Percentiles rank a stretch among this genome's conserved stretches.
phyloP scores from a whole-genome alignment of 2,329 filamentous ascomycete genomes.

The Coleophoma cylindrospora region DNA sequence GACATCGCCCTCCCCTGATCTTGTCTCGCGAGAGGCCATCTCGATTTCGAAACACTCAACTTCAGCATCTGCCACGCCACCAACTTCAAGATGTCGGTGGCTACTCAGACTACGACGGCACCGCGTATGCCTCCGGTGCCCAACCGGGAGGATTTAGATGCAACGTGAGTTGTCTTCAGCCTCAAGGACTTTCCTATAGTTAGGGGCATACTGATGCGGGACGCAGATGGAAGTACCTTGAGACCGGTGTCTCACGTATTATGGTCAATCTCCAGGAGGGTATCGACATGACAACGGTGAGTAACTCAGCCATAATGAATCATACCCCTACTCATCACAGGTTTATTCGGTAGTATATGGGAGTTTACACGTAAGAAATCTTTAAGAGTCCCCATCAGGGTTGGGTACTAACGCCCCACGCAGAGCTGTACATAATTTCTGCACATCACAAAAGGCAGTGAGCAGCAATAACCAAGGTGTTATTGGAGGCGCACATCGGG shows the following conservation, averaged over 20 bases:
- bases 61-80: background rate
- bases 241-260: conserved; percentile 83
- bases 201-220: conserved; percentile 1
- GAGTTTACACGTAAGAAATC: conserved; percentile 73
- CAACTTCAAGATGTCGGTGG: conserved; percentile 5
- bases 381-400: conserved; percentile 3
- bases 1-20: background rate
- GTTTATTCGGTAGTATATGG: conserved; percentile 68
- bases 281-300: conserved; percentile 84
- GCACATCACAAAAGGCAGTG: conserved; percentile 92
- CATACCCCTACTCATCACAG: conserved; percentile 2
- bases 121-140: conserved; percentile 49
- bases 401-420: conserved; percentile 9
- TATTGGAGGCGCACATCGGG: conserved; percentile 58
- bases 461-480: conserved; percentile 41
- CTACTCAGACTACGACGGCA: conserved; percentile 2
- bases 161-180: conserved; percentile 45
- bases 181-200: background rate
- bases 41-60: background rate
- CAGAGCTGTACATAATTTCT: conserved; percentile 96
- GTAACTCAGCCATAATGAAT: conserved; percentile 20
- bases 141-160: conserved; percentile 56
- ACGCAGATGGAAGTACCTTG: conserved; percentile 82
- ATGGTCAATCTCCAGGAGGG: conserved; percentile 90
- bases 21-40: background rate